Conservation (phyloP, 176 grass and related monocot genomes). For the Zoysia japonica region DNA sequence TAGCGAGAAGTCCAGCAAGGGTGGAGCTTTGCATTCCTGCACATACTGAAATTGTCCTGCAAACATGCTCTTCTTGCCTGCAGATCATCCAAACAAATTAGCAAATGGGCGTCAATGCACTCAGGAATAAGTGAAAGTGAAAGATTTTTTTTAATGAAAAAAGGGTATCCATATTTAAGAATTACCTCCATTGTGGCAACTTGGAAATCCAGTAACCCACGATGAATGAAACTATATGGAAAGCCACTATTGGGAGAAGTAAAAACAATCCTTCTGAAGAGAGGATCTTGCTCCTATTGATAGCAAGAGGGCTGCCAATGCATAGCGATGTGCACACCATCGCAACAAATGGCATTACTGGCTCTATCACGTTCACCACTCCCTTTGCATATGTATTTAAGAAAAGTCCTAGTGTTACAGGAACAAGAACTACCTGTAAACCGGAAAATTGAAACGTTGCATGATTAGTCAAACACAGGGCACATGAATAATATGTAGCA, state of each 20-base stretch:
- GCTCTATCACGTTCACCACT: constrained; percentile 65
- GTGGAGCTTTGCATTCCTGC: constrained; percentile 98
- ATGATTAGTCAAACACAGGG: not conserved
- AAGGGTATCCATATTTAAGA: not conserved
- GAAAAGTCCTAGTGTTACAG: constrained; percentile 75
- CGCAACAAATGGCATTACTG: constrained; percentile 90
- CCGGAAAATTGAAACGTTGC: constrained; percentile 7
- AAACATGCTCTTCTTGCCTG: constrained; percentile 76
- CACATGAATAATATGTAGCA: constrained; percentile 1
- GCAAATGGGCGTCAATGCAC: not conserved
- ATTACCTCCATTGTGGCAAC: constrained; percentile 74
- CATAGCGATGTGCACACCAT: constrained; percentile 92
- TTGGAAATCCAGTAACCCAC: constrained; percentile 88
- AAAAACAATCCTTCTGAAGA: constrained; percentile 69
- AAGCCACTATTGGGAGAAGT: constrained; percentile 80
- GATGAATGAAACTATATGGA: constrained; percentile 69
- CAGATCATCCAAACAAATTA: not conserved
- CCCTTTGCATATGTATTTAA: constrained; percentile 85
- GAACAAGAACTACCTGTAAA: constrained; percentile 78
- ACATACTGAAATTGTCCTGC: constrained; percentile 83
- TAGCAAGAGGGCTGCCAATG: constrained; percentile 92
- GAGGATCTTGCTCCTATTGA: constrained; percentile 80
- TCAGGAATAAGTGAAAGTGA: not conserved
- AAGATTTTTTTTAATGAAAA: not conserved
- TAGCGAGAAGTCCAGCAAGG: constrained; percentile 86